These are phyloP conservation scores for Pichia kluyveri DNA, from an alignment of 805 yeast genomes.

Conservation along the genomic window DNA sequence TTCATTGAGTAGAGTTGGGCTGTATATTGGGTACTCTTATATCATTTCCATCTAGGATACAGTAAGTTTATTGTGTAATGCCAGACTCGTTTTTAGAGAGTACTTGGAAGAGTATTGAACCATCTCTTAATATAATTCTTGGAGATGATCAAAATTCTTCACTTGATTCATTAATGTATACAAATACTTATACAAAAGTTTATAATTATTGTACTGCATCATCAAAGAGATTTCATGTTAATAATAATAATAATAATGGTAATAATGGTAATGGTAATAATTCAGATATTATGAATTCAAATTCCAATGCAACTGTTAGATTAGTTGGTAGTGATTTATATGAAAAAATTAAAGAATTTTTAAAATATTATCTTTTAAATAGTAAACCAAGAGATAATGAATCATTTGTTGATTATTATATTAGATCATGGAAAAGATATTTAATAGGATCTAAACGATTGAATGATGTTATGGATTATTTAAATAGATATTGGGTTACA, in stretches of 20 bases:
- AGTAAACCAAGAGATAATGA: constrained; percentile 49
- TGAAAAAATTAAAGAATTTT: constrained; percentile 56
- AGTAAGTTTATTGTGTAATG: constrained; percentile 1
- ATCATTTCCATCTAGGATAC: too few species aligned
- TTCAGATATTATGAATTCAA: neutral
- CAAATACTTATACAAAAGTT: constrained; percentile 86
- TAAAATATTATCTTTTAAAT: constrained; percentile 47
- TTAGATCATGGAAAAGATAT: constrained; percentile 79
- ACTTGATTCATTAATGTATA: constrained; percentile 64
- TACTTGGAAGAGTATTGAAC: constrained; percentile 74
- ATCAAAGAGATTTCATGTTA: constrained; percentile 35
- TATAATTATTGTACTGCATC: constrained; percentile 87
- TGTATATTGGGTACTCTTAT: too few species aligned
- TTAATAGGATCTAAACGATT: constrained; percentile 86
- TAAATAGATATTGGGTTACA: constrained; percentile 96
- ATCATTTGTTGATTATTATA: constrained; percentile 72
- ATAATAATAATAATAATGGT: neutral
- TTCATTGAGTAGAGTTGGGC: too few species aligned
- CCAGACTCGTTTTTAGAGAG: constrained; percentile 18
- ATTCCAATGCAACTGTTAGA: constrained; percentile 15
- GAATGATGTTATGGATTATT: constrained; percentile 89
- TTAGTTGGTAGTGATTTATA: constrained; percentile 89
- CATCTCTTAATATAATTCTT: constrained; percentile 60
- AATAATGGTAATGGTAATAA: neutral
- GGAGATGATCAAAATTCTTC: constrained; percentile 59